phyloP scores from a whole-genome alignment of 2,329 filamentous ascomycete genomes.

The Xylariomycetidae sp. region DNA sequence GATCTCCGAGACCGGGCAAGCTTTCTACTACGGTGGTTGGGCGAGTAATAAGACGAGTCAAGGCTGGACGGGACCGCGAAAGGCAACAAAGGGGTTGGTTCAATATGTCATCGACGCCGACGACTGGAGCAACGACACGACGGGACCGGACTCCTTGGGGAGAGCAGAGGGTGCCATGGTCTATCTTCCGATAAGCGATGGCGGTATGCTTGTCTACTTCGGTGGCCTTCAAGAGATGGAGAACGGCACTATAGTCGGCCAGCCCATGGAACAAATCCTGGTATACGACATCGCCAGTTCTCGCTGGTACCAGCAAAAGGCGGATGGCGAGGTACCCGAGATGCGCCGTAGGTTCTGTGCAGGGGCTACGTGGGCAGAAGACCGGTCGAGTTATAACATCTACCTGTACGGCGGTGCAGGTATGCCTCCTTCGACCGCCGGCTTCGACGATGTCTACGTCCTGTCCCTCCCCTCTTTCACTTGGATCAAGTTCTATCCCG shows the following conservation, averaged over 20 bases:
- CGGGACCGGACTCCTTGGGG: slow-evolving; percentile 45
- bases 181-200: slow-evolving; percentile 54
- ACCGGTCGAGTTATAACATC: slow-evolving; percentile 59
- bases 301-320: slow-evolving; percentile 55
- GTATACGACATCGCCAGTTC: slow-evolving; percentile 55
- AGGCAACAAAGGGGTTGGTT: slow-evolving; percentile 47
- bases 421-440: slow-evolving; percentile 38
- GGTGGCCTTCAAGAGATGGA: slow-evolving; percentile 48
- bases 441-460: slow-evolving; percentile 58
- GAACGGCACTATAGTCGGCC: slow-evolving; percentile 41
- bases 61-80: slow-evolving; percentile 41
- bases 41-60: slow-evolving; percentile 46
- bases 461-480: slow-evolving; percentile 56
- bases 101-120: slow-evolving; percentile 50
- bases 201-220: slow-evolving; percentile 55
- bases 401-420: slow-evolving; percentile 56
- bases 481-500: slow-evolving; percentile 52
- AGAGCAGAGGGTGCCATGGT: slow-evolving; percentile 56
- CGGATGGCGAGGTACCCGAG: slow-evolving; percentile 45
- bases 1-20: slow-evolving; percentile 47
- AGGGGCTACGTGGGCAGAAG: slow-evolving; percentile 51
- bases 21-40: slow-evolving; percentile 60
- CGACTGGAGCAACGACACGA: slow-evolving; percentile 45
- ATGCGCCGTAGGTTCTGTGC: slow-evolving; percentile 55
- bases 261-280: slow-evolving; percentile 45